These are phyloP conservation scores for Rhodamnia rubescens DNA, from an alignment of 345 rosid species.

Conservation along the genomic window DNA sequence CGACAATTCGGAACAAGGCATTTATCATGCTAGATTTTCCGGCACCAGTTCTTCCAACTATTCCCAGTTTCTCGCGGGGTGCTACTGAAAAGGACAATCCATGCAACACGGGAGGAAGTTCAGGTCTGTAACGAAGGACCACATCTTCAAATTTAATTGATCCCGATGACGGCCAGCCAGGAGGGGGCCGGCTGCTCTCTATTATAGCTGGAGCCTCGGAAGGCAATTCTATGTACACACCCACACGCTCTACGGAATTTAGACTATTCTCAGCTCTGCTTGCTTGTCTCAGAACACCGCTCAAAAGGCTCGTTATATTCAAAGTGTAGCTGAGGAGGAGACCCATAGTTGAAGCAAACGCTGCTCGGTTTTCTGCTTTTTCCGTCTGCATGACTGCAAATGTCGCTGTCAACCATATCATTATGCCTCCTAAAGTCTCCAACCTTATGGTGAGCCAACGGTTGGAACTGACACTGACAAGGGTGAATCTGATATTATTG, in stretches of 20 bases:
- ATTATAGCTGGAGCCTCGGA: slow-evolving; percentile 66
- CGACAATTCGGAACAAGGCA: slow-evolving; percentile 85
- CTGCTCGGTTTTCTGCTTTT: slow-evolving; percentile 47
- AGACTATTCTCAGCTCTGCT: slow-evolving; percentile 92
- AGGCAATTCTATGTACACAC: slow-evolving; percentile 76
- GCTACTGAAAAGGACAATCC: slow-evolving; percentile 56
- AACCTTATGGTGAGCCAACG: slow-evolving; percentile 88
- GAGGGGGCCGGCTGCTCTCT: slow-evolving; percentile 58
- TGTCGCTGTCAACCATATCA: slow-evolving; percentile 94
- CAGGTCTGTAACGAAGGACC: slow-evolving; percentile 72
- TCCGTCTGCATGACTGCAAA: slow-evolving; percentile 80
- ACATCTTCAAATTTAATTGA: slow-evolving; percentile 71
- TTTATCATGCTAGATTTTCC: slow-evolving; percentile 95
- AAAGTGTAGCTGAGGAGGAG: slow-evolving; percentile 87
- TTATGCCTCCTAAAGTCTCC: slow-evolving; percentile 83
- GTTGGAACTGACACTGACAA: slow-evolving; percentile 63
- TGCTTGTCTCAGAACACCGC: slow-evolving; percentile 80
- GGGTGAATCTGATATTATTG: slow-evolving; percentile 83
- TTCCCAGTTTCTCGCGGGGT: slow-evolving; percentile 76
- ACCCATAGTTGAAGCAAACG: slow-evolving; percentile 89
- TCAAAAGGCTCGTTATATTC: slow-evolving; percentile 66
- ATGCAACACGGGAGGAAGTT: slow-evolving; percentile 83
- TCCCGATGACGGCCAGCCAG: slow-evolving; percentile 86
- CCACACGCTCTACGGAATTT: slow-evolving; percentile 89
- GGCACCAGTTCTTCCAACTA: slow-evolving; percentile 98